phyloP scores from a whole-genome alignment of 352 stramenopile genomes.

The Achlya hypogyna region DNA sequence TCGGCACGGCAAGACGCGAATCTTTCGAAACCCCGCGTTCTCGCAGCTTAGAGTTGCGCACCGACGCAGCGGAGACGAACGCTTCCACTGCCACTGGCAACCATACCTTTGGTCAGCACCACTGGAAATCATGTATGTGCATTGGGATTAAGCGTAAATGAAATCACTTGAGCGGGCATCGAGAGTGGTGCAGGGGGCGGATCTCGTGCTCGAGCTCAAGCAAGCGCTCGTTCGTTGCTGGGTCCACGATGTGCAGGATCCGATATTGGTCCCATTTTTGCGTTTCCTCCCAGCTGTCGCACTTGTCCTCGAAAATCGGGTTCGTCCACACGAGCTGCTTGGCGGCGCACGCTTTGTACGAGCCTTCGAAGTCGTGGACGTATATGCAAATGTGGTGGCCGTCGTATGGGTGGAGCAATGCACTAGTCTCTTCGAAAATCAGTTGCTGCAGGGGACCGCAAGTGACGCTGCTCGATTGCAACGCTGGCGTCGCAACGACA shows the following conservation, averaged over 20 bases:
- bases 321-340: slow-evolving; percentile 67
- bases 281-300: slow-evolving; percentile 51
- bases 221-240: slow-evolving; percentile 47
- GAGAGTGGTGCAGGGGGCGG: slow-evolving; percentile 53
- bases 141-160: background rate
- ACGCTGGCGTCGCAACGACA: slow-evolving; percentile 21
- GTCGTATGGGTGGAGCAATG: slow-evolving; percentile 51
- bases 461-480: slow-evolving; percentile 37
- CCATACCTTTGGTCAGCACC: background rate
- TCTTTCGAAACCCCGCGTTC: too few species aligned
- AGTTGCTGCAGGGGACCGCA: slow-evolving; percentile 51
- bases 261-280: slow-evolving; percentile 65
- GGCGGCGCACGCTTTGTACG: slow-evolving; percentile 50
- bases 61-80: too few species aligned
- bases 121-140: too few species aligned
- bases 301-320: slow-evolving; percentile 58
- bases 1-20: too few species aligned
- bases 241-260: slow-evolving; percentile 56
- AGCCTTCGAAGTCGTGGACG: slow-evolving; percentile 58
- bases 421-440: slow-evolving; percentile 49
- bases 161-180: slow-evolving; percentile 34
- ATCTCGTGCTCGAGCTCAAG: slow-evolving; percentile 67
- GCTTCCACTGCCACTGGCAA: background rate
- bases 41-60: too few species aligned
- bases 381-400: slow-evolving; percentile 69